phyloP scores from a whole-genome alignment of 2,329 filamentous ascomycete species.

The Phaeomoniella chlamydospora region DNA sequence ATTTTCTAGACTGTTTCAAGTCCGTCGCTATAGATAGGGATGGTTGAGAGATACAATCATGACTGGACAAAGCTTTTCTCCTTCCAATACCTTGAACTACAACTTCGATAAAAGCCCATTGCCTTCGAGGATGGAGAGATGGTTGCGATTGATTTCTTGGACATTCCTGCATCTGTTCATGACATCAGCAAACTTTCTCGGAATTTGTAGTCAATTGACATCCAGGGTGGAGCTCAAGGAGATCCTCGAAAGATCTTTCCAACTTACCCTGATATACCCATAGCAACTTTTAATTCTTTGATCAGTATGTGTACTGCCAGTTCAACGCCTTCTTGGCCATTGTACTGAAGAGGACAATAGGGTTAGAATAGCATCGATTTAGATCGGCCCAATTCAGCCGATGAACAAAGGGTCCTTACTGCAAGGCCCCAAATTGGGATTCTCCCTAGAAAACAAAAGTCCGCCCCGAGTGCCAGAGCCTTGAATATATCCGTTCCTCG shows the following conservation, averaged over 20 bases:
- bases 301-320: slow-evolving; percentile 17
- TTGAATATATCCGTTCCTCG: slow-evolving; percentile 22
- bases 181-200: neutral
- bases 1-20: too few relatives aligned
- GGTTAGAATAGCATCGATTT: slow-evolving; percentile 4
- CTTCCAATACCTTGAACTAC: too few relatives aligned
- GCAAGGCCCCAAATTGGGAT: slow-evolving; percentile 20
- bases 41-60: too few relatives aligned
- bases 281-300: slow-evolving; percentile 17
- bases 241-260: too few relatives aligned
- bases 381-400: slow-evolving; percentile 1
- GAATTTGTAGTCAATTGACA: neutral
- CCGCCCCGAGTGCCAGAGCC: slow-evolving; percentile 19
- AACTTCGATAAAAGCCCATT: slow-evolving; percentile 16
- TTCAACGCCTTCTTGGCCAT: slow-evolving; percentile 20
- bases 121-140: slow-evolving; percentile 14
- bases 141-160: slow-evolving; percentile 14
- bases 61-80: too few relatives aligned
- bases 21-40: too few relatives aligned
- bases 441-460: slow-evolving; percentile 17
- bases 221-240: too few relatives aligned
- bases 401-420: slow-evolving; percentile 11
- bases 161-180: slow-evolving; percentile 14
- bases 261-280: slow-evolving; percentile 18
- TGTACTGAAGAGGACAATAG: slow-evolving; percentile 6